Evolutionary conservation across 192 early-diverging fungal species (phyloP), one percentile per base, ranked within the genome.

Genomic region (Hyaloraphidium curvatum): DNA sequence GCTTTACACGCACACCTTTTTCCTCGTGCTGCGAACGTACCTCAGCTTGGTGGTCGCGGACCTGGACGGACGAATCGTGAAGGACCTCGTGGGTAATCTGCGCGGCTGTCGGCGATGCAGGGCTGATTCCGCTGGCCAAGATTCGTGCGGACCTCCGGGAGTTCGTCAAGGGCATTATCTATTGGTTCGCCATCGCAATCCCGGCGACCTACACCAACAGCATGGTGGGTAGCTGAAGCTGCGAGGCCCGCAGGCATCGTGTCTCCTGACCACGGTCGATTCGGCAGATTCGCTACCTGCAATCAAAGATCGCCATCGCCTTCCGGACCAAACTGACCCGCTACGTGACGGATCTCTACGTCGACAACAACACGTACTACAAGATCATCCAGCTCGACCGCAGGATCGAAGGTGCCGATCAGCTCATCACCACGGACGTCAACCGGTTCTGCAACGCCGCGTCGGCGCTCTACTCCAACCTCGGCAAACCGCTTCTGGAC

Each of bases 151-250:
- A 95, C 63, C 78, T 77, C 1, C 76, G 76, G 56, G 73, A 71
- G 41, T 93, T 93, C 57, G 61, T 84, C 31, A 67, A 74, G 1
- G 82, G 83, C 27, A 60, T 93, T 19, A 71, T 72, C 16, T 87
- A 84, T 52, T 97, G 89, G 86, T 89, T 97, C 61, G 75, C 80
- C 19, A 88, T 97, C 60, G 87, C 92, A 13, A 66, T 97, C 3
- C 92, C 92, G 17, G 89, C 92, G 3, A 93, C 89, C 3, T 97
- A 91, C 63, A 97, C 92, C 31, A 96, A 96, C 67, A 86, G 82
- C 67, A 96, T 96, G 92, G 88, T 85, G 67, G 65, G 70, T 43
- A 60, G 56, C 40, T 41, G 56, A 29, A 48, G 65, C 53, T 62
- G n/a, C 55, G 30, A n/a, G n/a, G n/a, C n/a, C n/a, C n/a, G n/a